Evolutionary conservation across 495 filamentous ascomycete species (phyloP).

Genomic region (Penicillium lagena): DNA sequence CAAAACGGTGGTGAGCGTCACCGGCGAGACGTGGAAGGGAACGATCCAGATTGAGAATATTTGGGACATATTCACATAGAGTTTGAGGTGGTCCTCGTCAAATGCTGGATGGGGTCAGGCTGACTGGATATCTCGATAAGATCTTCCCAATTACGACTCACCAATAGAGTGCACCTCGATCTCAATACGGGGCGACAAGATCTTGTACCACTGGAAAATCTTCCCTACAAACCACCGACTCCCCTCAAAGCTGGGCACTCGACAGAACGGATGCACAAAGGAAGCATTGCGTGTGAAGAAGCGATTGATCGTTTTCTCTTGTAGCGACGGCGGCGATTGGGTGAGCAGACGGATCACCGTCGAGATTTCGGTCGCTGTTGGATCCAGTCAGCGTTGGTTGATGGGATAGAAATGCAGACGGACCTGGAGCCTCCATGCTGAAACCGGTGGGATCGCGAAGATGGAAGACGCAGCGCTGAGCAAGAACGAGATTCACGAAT

Average conservation of each 20-base stretch:
- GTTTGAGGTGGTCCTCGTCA: slow-evolving; percentile 53
- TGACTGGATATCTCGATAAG: neutral
- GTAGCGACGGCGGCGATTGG: slow-evolving; percentile 55
- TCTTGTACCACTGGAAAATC: slow-evolving; percentile 84
- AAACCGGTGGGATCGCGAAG: neutral
- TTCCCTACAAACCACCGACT: slow-evolving; percentile 55
- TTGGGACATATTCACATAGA: slow-evolving; percentile 68
- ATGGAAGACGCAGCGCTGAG: neutral
- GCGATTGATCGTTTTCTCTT: slow-evolving; percentile 53
- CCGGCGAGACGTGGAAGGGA: slow-evolving; percentile 62
- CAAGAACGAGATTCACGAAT: neutral
- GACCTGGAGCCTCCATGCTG: slow-evolving; percentile 31
- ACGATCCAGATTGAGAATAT: slow-evolving; percentile 71
- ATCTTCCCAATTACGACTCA: slow-evolving; percentile 20
- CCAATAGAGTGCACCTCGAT: slow-evolving; percentile 63
- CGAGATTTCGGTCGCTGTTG: slow-evolving; percentile 47
- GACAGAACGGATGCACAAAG: slow-evolving; percentile 79
- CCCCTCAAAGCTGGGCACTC: slow-evolving; percentile 51
- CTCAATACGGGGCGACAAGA: slow-evolving; percentile 68
- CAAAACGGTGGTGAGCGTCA: slow-evolving; percentile 68
- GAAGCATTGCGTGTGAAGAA: slow-evolving; percentile 65
- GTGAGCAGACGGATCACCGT: slow-evolving; percentile 60
- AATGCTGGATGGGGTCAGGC: slow-evolving; percentile 44
- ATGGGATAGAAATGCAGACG: neutral
- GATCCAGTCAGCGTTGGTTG: neutral